These are phyloP conservation scores for Suillus subluteus DNA, from an alignment of 768 basidiomycete species.

Conservation along the genomic window DNA sequence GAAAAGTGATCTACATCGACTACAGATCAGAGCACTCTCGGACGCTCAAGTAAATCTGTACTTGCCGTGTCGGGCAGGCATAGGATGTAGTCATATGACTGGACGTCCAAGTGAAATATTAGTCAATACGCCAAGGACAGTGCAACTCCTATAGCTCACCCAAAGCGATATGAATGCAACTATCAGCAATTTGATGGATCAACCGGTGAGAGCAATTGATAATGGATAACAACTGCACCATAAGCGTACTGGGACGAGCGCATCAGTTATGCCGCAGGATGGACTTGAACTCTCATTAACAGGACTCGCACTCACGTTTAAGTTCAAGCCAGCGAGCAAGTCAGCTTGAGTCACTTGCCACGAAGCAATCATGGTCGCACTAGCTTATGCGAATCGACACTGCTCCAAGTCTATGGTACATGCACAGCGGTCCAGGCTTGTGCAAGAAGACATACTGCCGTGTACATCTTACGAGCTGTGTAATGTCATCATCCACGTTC, in stretches of 20 bases:
- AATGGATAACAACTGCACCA: not conserved
- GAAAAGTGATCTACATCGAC: conserved; percentile 19
- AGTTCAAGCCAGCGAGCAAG: not conserved
- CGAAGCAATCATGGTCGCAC: not conserved
- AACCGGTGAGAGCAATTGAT: not conserved
- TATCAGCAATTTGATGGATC: not conserved
- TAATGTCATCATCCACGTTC: not conserved
- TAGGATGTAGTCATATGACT: not conserved
- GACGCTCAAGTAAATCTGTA: not conserved
- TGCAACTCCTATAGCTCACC: not conserved
- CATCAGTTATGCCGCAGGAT: not conserved
- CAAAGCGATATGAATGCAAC: not conserved
- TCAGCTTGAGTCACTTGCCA: not conserved
- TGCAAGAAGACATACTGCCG: not conserved
- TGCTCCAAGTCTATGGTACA: not conserved
- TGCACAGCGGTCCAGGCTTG: not conserved
- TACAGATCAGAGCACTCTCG: not conserved
- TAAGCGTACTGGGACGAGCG: not conserved
- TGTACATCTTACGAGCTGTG: not conserved
- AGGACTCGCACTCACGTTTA: not conserved
- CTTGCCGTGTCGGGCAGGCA: not conserved
- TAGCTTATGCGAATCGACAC: not conserved
- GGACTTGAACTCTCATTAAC: not conserved
- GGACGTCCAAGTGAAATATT: not conserved
- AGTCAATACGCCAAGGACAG: not conserved